Conservation (phyloP, 495 filamentous ascomycete genomes). For the Aeminium ludgeri region DNA sequence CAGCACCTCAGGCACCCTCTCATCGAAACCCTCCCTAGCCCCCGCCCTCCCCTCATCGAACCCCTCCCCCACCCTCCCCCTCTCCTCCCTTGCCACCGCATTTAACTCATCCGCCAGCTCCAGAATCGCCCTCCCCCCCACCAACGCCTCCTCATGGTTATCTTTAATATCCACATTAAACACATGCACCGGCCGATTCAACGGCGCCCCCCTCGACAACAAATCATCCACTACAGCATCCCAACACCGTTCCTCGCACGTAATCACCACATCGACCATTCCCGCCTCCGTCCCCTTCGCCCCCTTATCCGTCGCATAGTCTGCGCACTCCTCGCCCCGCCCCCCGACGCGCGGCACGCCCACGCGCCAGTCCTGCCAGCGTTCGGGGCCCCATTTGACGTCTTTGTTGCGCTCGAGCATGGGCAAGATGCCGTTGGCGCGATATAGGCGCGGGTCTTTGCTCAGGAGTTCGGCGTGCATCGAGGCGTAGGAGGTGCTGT, state of each 20-base stretch:
- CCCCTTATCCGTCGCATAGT: conserved; percentile 39
- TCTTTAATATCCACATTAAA: conserved; percentile 98
- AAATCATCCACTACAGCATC: conserved; percentile 95
- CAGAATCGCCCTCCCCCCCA: conserved; percentile 82
- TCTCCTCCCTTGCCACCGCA: conserved; percentile 60
- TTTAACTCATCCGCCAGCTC: conserved; percentile 82
- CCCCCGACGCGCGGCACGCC: conserved; percentile 60
- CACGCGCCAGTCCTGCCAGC: conserved; percentile 95
- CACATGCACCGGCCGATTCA: conserved; percentile 88
- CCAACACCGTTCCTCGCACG: conserved; percentile 97
- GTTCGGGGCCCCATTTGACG: conserved; percentile 88
- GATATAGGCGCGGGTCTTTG: conserved; percentile 81
- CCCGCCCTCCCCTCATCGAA: conserved; percentile 55
- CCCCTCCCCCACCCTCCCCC: conserved; percentile 31
- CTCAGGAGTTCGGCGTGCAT: conserved; percentile 78
- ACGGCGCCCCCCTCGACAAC: conserved; percentile 57
- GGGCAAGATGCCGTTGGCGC: conserved; percentile 76
- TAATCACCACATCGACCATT: conserved; percentile 86
- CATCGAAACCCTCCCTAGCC: conserved; percentile 67
- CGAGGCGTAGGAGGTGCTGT: conserved; percentile 74
- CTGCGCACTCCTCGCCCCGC: conserved; percentile 19
- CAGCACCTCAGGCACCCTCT: conserved; percentile 79
- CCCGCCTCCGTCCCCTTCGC: conserved; percentile 71
- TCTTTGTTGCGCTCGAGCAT: conserved; percentile 87
- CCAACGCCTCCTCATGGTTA: conserved; percentile 88